Conservation (phyloP, 176 grass and related monocot genomes). For the Bonia amplexicaulis region DNA sequence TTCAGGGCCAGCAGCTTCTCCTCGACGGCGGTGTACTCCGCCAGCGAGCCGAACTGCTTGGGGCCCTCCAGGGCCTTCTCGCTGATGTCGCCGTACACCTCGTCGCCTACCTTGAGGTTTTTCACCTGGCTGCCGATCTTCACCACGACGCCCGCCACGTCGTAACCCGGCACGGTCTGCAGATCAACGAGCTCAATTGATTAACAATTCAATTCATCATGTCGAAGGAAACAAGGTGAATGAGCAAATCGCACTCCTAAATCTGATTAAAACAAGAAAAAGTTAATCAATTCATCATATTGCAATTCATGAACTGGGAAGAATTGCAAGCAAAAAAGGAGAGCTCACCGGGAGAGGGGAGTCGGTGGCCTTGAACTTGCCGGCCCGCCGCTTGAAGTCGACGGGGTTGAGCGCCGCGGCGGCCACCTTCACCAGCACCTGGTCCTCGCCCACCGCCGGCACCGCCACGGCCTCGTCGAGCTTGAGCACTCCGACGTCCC, state of each 20-base stretch:
- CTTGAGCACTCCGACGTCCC: constrained; percentile 56
- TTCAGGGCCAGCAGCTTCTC: constrained; percentile 79
- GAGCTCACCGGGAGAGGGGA: constrained; percentile 65
- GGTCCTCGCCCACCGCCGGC: constrained; percentile 56
- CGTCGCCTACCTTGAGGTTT: constrained; percentile 66
- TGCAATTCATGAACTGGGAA: background rate
- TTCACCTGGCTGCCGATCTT: constrained; percentile 76
- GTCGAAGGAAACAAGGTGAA: background rate
- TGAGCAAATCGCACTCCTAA: background rate
- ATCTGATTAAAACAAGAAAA: background rate
- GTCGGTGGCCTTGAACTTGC: constrained; percentile 92
- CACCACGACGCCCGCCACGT: constrained; percentile 69
- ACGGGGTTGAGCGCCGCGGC: constrained; percentile 73
- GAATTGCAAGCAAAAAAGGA: background rate
- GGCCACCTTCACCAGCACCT: constrained; percentile 62
- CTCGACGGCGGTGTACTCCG: constrained; percentile 82
- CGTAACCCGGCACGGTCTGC: constrained; percentile 94
- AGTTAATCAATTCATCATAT: background rate
- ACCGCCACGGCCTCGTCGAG: constrained; percentile 49
- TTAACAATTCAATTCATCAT: background rate
- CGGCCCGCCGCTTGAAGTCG: constrained; percentile 70
- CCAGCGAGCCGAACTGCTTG: constrained; percentile 82
- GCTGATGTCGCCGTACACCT: constrained; percentile 90
- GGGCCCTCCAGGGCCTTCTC: constrained; percentile 79
- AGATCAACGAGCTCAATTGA: background rate